phyloP scores from a whole-genome alignment of 768 basidiomycete species.

The Lactarius psammicola region DNA sequence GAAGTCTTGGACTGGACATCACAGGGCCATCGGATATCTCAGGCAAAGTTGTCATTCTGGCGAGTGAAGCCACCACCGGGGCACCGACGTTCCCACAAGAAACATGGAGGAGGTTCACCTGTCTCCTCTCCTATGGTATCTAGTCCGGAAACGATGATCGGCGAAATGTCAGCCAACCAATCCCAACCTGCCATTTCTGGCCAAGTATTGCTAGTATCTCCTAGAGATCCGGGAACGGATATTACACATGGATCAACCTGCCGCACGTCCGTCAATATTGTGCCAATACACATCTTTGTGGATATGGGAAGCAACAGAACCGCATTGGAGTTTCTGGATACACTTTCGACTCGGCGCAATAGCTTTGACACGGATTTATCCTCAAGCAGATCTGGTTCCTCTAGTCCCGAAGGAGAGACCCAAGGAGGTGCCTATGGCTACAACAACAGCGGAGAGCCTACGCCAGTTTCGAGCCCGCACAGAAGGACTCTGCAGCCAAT shows the following conservation, averaged over 20 bases:
- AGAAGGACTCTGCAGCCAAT: constrained; percentile 43
- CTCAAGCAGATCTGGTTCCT: not conserved
- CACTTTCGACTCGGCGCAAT: constrained; percentile 33
- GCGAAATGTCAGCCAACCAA: not conserved
- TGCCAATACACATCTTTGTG: constrained; percentile 74
- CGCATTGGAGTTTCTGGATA: constrained; percentile 50
- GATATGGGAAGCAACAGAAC: constrained; percentile 54
- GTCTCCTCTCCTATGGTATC: not conserved
- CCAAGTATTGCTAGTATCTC: constrained; percentile 21
- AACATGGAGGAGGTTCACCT: constrained; percentile 4
- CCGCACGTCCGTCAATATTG: constrained; percentile 43
- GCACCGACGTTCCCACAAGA: constrained; percentile 16
- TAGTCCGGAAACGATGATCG: not conserved
- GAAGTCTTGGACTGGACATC: constrained; percentile 64
- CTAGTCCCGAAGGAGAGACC: constrained; percentile 12
- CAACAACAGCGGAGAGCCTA: constrained; percentile 7
- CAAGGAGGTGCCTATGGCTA: not conserved
- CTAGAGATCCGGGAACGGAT: constrained; percentile 2
- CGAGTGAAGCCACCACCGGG: constrained; percentile 41
- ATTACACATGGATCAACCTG: constrained; percentile 7
- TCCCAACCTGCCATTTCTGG: constrained; percentile 26
- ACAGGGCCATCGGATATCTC: constrained; percentile 38
- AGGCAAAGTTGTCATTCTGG: constrained; percentile 64
- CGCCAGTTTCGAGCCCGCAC: constrained; percentile 23
- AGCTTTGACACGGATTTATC: not conserved